A percentile compares a stretch with the other conserved stretches of the same genome.
Evolutionary conservation across 139 green algal genomes (phyloP).

Genomic region (Haematococcus sp.): DNA sequence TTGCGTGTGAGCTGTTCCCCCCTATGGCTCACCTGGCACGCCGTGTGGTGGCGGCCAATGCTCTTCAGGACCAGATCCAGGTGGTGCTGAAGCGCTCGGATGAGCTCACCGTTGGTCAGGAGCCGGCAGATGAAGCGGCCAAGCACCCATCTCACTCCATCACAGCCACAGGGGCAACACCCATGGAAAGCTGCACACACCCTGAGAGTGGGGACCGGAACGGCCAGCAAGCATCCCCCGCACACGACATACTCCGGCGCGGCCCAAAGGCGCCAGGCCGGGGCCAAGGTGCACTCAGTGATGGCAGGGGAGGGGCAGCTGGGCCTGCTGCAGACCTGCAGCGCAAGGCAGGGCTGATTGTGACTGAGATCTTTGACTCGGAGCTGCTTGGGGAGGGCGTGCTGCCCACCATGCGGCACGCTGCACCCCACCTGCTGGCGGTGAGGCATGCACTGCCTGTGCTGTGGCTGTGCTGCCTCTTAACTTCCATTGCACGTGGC

Average conservation of each 20-base stretch:
- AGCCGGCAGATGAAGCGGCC: not conserved
- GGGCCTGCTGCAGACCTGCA: not conserved
- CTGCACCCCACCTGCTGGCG: slow-evolving; percentile 44
- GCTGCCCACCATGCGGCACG: slow-evolving; percentile 55
- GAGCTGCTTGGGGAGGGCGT: slow-evolving; percentile 64
- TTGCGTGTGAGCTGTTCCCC: slow-evolving; percentile 44
- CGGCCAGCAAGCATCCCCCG: too few species aligned
- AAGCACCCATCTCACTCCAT: not conserved
- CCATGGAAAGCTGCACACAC: too few species aligned
- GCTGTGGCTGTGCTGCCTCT: not conserved
- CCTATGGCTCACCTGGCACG: slow-evolving; percentile 49
- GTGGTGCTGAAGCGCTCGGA: slow-evolving; percentile 46
- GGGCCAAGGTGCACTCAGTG: too few species aligned
- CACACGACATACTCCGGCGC: too few species aligned
- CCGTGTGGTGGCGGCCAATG: slow-evolving; percentile 34
- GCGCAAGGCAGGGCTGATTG: slow-evolving; percentile 10
- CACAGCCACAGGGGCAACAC: slow-evolving; percentile 9
- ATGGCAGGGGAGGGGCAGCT: not conserved
- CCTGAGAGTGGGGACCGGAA: too few species aligned
- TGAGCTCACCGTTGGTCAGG: slow-evolving; percentile 21
- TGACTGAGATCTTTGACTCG: slow-evolving; percentile 69
- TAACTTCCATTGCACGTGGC: not conserved
- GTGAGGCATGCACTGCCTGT: slow-evolving; percentile 10
- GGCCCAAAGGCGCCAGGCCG: too few species aligned
- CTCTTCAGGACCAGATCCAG: slow-evolving; percentile 13